Evolutionary conservation across 2,329 filamentous ascomycete species (phyloP), one percentile per base, ranked within the genome.

Genomic region (Fonsecaea pedrosoi): DNA sequence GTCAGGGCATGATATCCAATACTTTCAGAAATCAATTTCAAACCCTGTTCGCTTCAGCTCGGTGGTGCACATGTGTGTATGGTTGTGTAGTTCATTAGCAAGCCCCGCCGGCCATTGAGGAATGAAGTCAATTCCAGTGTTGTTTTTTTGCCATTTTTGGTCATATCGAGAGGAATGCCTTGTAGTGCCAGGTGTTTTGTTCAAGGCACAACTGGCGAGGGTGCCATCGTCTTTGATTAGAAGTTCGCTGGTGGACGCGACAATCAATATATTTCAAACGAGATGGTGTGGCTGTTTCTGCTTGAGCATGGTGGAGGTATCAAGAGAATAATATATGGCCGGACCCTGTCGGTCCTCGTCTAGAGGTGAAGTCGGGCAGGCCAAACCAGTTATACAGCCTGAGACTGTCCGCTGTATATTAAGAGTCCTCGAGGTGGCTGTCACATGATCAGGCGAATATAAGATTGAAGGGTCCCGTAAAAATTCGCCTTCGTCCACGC

Each of bases 401-500:
- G 21, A 21, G 21, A 21, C 21, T 21, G 21, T 21, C 21, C 21
- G 21, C 21, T 21, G 21, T 21, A 21, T 1, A 21, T 21, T 1
- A 64, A 15, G 72, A 71, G 65, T 30, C 65, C 21, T 15, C 38
- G 9, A 60, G 69, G 1, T 75, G 73, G 73, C 30, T 6, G 6
- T 6, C 30, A 32, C 30, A 32, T 32, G 30, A 32, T 32, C 30
- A 32, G 30, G 30, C 30, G 30, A 32, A 32, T 32, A 32, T 32
- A 32, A 32, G 30, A 32, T 32, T 1, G 30, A 32, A 73, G 69
- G 30, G 72, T 69, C 65, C 21, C 30, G 2, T 64, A 73, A 8
- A 62, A 70, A 10, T 74, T 75, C 37, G 73, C 74, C 38, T 69
- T 72, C 5, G 72, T 75, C 18, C 74, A 75, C 55, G 67, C 72